phyloP scores from a whole-genome alignment of 2,329 filamentous ascomycete genomes.

The Aspergillus ustus region DNA sequence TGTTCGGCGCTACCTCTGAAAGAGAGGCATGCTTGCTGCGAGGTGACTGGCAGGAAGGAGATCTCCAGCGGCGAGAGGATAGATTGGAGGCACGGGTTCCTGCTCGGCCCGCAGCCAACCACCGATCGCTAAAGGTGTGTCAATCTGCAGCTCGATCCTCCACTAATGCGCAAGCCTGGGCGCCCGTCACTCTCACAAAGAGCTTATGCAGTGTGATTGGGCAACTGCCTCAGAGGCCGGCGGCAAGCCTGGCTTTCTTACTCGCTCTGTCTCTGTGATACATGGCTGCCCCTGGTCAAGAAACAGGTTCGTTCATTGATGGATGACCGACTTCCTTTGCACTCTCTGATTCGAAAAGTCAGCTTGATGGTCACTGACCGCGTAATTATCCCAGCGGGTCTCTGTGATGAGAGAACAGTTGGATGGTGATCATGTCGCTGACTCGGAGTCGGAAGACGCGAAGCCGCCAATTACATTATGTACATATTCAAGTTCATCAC shows the following conservation, averaged over 20 bases:
- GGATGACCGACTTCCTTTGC: neutral
- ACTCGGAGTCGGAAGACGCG: neutral
- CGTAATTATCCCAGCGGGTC: neutral
- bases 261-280: slow-evolving; percentile 15
- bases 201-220: slow-evolving; percentile 20
- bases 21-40: slow-evolving; percentile 1
- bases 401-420: neutral
- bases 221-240: slow-evolving; percentile 4
- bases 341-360: neutral
- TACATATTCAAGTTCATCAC: neutral
- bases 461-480: neutral
- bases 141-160: slow-evolving; percentile 17
- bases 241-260: slow-evolving; percentile 19
- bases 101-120: slow-evolving; percentile 15
- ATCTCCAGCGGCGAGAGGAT: slow-evolving; percentile 9
- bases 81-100: slow-evolving; percentile 16
- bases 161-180: slow-evolving; percentile 22
- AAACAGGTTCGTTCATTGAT: neutral
- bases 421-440: neutral
- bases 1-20: neutral
- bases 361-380: neutral
- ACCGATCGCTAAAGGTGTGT: slow-evolving; percentile 6
- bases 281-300: neutral
- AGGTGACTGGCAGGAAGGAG: slow-evolving; percentile 3
- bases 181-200: slow-evolving; percentile 19